Conservation (phyloP, 176 grass and related monocot species). For the Cenchrus fungigraminus region DNA sequence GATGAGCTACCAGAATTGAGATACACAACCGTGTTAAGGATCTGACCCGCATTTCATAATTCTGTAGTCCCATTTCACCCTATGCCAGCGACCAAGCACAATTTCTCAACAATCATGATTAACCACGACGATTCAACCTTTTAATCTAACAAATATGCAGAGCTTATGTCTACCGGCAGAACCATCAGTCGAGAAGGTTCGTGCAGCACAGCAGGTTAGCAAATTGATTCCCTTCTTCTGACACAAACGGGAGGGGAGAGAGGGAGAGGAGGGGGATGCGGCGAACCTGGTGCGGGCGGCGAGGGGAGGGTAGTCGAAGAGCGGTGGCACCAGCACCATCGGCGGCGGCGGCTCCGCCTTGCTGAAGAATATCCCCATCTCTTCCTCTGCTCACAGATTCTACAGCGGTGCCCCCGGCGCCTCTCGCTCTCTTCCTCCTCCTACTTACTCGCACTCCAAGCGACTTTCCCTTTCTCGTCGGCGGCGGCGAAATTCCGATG, state of each 20-base stretch:
- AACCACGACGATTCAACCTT: background rate
- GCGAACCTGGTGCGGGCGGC: conserved; percentile 84
- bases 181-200: background rate
- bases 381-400: background rate
- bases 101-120: background rate
- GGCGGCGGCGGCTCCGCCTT: conserved; percentile 76
- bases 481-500: background rate
- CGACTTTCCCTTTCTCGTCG: too few relatives aligned
- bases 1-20: background rate
- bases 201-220: background rate
- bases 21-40: background rate
- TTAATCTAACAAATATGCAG: background rate
- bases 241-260: background rate
- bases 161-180: background rate
- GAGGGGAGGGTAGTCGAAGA: conserved; percentile 97
- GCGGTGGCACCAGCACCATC: conserved; percentile 90
- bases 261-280: background rate
- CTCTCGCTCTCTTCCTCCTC: background rate
- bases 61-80: background rate
- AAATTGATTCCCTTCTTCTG: background rate
- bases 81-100: background rate
- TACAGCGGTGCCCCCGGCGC: too few relatives aligned
- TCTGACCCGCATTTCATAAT: background rate
- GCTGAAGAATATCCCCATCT: conserved; percentile 50
- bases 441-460: background rate